phyloP scores from a whole-genome alignment of 225 moss, liverwort and hornwort genomes.

The Thuidium tamariscinum region DNA sequence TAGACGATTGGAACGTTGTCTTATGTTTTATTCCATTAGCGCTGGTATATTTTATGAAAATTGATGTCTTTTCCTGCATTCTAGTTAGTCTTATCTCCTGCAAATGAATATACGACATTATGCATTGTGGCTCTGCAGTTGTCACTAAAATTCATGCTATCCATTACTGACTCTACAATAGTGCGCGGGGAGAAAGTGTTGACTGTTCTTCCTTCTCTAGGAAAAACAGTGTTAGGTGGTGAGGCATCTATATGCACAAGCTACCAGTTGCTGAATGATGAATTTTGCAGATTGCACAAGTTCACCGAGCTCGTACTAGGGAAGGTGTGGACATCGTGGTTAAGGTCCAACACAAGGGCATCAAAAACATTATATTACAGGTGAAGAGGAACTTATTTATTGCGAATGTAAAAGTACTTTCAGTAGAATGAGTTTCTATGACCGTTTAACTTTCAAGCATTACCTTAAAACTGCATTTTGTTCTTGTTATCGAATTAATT shows the following conservation, averaged over 20 bases:
- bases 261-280: background rate
- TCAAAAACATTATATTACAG: constrained; percentile 81
- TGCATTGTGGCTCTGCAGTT: background rate
- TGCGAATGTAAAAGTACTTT: background rate
- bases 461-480: background rate
- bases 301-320: constrained; percentile 77
- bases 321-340: constrained; percentile 79
- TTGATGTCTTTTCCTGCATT: background rate
- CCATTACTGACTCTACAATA: background rate
- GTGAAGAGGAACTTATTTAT: background rate
- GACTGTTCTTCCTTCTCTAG: background rate
- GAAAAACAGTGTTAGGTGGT: background rate
- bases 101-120: background rate
- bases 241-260: background rate
- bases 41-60: background rate
- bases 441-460: background rate
- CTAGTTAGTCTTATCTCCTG: background rate
- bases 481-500: background rate
- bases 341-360: constrained; percentile 83
- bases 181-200: background rate
- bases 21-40: background rate
- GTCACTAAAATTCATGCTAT: background rate
- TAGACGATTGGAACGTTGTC: background rate
- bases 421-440: background rate
- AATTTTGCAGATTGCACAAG: constrained; percentile 80